These are phyloP conservation scores for Phytophthora kernoviae DNA, from an alignment of 352 stramenopile species.

Conservation along the genomic window DNA sequence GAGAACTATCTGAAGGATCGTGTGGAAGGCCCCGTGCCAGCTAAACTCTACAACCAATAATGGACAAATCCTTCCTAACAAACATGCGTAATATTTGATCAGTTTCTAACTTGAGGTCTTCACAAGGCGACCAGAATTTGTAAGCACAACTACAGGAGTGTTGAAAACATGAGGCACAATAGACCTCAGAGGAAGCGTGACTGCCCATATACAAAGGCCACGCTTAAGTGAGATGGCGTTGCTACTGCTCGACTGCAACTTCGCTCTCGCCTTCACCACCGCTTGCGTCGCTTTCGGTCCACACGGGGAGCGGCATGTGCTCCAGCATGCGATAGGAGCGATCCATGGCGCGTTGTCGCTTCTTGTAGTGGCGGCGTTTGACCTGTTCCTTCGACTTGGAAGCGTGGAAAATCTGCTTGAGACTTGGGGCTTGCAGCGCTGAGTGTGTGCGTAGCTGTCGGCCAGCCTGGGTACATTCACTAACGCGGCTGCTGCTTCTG, in stretches of 20 bases:
- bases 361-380: slow-evolving; percentile 58
- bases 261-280: slow-evolving; percentile 35
- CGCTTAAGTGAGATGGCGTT: not conserved
- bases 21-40: slow-evolving; percentile 74
- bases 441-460: slow-evolving; percentile 56
- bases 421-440: slow-evolving; percentile 48
- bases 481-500: slow-evolving; percentile 18
- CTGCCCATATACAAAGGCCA: slow-evolving; percentile 12
- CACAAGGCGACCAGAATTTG: not conserved
- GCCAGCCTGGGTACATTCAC: slow-evolving; percentile 22
- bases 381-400: slow-evolving; percentile 27
- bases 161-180: not conserved
- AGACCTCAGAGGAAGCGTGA: not conserved
- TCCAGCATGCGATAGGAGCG: slow-evolving; percentile 70
- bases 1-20: slow-evolving; percentile 83
- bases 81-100: slow-evolving; percentile 34
- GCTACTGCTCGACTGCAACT: slow-evolving; percentile 10
- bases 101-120: slow-evolving; percentile 24
- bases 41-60: slow-evolving; percentile 70
- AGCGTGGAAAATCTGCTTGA: slow-evolving; percentile 68
- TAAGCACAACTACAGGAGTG: slow-evolving; percentile 1
- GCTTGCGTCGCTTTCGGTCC: slow-evolving; percentile 44
- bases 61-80: slow-evolving; percentile 19
- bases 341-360: slow-evolving; percentile 50
- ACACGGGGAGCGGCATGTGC: slow-evolving; percentile 58